These are phyloP conservation scores for Thelephora terrestris DNA, from an alignment of 1,284 basidiomycete species.

Conservation along the genomic window DNA sequence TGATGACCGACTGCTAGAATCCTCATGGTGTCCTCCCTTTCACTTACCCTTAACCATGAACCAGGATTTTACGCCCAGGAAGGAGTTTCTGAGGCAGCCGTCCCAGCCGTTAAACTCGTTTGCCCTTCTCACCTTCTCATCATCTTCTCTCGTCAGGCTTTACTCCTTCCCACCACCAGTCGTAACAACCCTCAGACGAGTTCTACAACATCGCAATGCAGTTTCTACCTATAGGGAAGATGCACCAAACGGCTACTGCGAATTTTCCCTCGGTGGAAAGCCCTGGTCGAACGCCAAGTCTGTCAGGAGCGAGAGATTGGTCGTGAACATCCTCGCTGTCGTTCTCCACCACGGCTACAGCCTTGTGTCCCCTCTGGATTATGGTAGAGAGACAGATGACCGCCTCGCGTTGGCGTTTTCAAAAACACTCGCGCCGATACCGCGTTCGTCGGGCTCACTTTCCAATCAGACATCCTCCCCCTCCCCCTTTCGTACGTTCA, in stretches of 20 bases:
- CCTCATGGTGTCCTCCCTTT: no score
- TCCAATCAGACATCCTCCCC: background rate
- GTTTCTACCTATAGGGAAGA: constrained; percentile 45
- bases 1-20: constrained; percentile 11
- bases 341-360: constrained; percentile 53
- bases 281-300: constrained; percentile 64
- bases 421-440: constrained; percentile 25
- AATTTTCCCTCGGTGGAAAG: constrained; percentile 56
- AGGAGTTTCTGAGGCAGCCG: constrained; percentile 60
- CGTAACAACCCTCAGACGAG: constrained; percentile 39
- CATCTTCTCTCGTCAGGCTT: constrained; percentile 50
- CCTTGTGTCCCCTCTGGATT: constrained; percentile 62
- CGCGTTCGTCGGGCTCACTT: constrained; percentile 24
- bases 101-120: constrained; percentile 28
- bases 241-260: constrained; percentile 45
- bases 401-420: constrained; percentile 61
- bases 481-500: background rate
- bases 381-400: constrained; percentile 67
- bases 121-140: constrained; percentile 55
- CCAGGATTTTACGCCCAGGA: constrained; percentile 48
- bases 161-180: constrained; percentile 53
- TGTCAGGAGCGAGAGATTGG: constrained; percentile 51
- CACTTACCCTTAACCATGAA: no score
- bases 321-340: constrained; percentile 53
- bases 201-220: constrained; percentile 39